phyloP scores from a whole-genome alignment of 768 basidiomycete genomes.

The Leccinum arenicola region DNA sequence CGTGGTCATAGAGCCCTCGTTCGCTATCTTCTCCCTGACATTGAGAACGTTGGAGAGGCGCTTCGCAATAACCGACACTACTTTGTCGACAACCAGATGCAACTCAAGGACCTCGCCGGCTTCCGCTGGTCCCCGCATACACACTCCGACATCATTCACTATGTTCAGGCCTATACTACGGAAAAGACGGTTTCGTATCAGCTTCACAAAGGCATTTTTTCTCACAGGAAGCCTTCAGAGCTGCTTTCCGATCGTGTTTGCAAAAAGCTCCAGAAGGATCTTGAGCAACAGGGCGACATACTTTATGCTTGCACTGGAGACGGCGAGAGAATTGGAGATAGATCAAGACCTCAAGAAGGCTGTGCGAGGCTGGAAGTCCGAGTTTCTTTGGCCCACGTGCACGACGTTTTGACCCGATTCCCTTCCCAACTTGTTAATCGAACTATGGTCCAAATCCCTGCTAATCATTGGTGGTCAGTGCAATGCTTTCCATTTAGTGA shows the following conservation, averaged over 20 bases:
- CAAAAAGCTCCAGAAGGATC: neutral
- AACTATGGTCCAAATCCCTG: neutral
- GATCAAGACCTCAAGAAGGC: neutral
- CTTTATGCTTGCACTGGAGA: neutral
- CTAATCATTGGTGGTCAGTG: slow-evolving; percentile 1
- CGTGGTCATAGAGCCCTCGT: neutral
- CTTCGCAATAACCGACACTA: neutral
- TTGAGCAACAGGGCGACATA: neutral
- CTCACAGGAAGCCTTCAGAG: neutral
- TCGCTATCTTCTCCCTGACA: neutral
- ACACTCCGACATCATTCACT: neutral
- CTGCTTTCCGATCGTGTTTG: neutral
- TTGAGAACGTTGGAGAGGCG: neutral
- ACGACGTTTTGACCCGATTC: neutral
- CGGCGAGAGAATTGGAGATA: neutral
- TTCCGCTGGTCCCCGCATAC: neutral
- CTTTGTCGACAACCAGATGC: neutral
- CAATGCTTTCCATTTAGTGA: neutral
- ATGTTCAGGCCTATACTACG: slow-evolving; percentile 9
- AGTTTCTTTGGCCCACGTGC: neutral
- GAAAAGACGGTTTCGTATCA: slow-evolving; percentile 10
- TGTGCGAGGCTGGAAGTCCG: slow-evolving; percentile 6
- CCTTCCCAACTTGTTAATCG: neutral
- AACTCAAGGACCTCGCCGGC: slow-evolving; percentile 5
- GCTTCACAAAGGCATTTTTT: slow-evolving; percentile 6